Evolutionary conservation across 2,329 filamentous ascomycete species (phyloP), one percentile per base, ranked within the genome.

Genomic region (Clarireedia monteithiana): DNA sequence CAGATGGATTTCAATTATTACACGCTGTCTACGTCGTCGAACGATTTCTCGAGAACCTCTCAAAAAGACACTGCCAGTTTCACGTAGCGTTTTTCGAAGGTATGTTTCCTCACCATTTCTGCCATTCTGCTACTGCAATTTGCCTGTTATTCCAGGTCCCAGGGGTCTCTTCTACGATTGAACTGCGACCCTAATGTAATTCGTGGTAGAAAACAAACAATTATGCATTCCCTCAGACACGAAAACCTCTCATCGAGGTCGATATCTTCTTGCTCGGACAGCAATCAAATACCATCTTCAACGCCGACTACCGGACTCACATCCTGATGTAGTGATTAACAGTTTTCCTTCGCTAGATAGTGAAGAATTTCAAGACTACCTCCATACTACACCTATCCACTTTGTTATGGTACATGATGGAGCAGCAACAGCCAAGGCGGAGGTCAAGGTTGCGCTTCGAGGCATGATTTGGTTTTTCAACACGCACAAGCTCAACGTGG

Each of bases 381-480:
- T 88, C 1, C 60, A 71, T 2, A 64, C 67, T 1, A 75, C 77
- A 24, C 77, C 81, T 0, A 72, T 83, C 3, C 84, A 87, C 64
- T 88, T 90, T 62, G 70, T 89, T 52, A 79, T 91, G 73, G 81
- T 79, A 52, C 84, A 88, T 61, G 83, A 89, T 66, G 85, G 84
- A 17, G 63, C 70, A 48, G 26, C 36, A 12, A 9, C 24, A 9
- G 48, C 20, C 14, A 39, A 52, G 5, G 53, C 57, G 20, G 61
- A 63, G 24, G 57, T 51, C n/a, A 69, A 61, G 52, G 56, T 54
- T 27, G 62, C 61, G 56, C 66, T 67, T 76, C 62, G 64, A 39
- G 65, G 64, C 4, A 73, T 83, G 64, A 81, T 86, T 40, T 74
- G 77, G 55, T 75, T 72, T 56, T 78, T 87, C 57, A 74, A 83